phyloP scores from a whole-genome alignment of 352 stramenopile species.

The Pythium scleroteichum region DNA sequence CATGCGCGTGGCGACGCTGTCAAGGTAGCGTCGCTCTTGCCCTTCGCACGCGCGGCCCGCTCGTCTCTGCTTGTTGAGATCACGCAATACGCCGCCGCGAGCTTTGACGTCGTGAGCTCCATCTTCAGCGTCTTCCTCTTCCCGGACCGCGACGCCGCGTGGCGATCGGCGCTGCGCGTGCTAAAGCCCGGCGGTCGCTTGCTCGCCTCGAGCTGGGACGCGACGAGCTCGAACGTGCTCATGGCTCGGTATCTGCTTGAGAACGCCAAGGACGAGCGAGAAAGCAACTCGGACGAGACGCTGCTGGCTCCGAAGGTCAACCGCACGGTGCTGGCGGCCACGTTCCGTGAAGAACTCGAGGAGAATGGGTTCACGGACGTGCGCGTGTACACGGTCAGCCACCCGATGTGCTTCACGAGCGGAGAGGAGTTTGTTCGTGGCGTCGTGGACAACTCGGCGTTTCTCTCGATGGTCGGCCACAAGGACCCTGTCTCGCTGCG shows the following conservation, averaged over 20 bases:
- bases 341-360: slow-evolving; percentile 11
- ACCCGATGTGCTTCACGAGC: slow-evolving; percentile 14
- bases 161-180: slow-evolving; percentile 17
- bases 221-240: slow-evolving; percentile 6
- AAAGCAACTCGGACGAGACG: background rate
- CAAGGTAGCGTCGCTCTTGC: too few species aligned
- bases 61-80: too few species aligned
- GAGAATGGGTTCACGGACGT: slow-evolving; percentile 20
- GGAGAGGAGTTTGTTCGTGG: slow-evolving; percentile 13
- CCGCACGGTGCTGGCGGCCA: slow-evolving; percentile 8
- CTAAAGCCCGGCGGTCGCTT: slow-evolving; percentile 18
- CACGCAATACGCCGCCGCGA: too few species aligned
- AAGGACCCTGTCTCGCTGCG: slow-evolving; percentile 10
- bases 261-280: slow-evolving; percentile 2
- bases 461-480: slow-evolving; percentile 10
- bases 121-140: slow-evolving; percentile 22
- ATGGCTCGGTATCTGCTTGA: slow-evolving; percentile 8
- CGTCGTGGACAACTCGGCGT: slow-evolving; percentile 17
- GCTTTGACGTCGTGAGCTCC: slow-evolving; percentile 20
- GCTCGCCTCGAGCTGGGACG: slow-evolving; percentile 17
- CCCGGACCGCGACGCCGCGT: slow-evolving; percentile 16
- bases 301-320: slow-evolving; percentile 13
- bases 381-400: slow-evolving; percentile 8
- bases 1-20: too few species aligned
- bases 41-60: too few species aligned